phyloP scores from a whole-genome alignment of 2,329 filamentous ascomycete genomes.

The Coniochaeta hoffmannii region DNA sequence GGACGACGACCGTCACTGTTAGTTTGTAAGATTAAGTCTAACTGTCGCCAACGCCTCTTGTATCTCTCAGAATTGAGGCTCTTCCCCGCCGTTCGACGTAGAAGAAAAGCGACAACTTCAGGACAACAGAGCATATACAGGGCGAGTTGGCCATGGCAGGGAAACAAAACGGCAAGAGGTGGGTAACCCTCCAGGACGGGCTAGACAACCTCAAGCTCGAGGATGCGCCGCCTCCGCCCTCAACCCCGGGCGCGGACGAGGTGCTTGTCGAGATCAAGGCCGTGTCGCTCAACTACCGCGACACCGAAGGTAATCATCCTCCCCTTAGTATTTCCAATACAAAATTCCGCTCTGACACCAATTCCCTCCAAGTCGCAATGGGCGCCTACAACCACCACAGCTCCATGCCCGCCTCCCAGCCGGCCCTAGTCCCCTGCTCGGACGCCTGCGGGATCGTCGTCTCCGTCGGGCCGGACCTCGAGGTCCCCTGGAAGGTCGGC shows the following conservation, averaged over 20 bases:
- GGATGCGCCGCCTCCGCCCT: constrained; percentile 30
- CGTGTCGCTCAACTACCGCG: constrained; percentile 42
- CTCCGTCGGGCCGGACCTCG: constrained; percentile 35
- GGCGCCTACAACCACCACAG: constrained; percentile 62
- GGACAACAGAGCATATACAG: no score
- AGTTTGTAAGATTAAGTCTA: no score
- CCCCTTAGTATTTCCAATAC: neutral
- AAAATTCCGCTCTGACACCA: neutral
- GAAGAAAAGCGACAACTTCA: no score
- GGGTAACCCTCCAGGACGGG: constrained; percentile 48
- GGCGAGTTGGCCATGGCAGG: no score
- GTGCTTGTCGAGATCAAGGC: constrained; percentile 39
- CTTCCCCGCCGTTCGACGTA: no score
- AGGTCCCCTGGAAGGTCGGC: constrained; percentile 39
- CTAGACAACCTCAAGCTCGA: constrained; percentile 40
- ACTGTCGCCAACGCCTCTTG: no score
- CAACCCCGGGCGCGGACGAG: constrained; percentile 43
- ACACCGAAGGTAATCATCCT: constrained; percentile 33
- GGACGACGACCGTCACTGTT: no score
- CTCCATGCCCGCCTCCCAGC: constrained; percentile 29
- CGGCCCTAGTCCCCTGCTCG: constrained; percentile 54
- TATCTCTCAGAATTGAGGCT: no score
- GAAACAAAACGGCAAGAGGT: constrained; percentile 18
- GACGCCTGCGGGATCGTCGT: constrained; percentile 62
- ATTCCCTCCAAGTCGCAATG: constrained; percentile 42